Base-by-base conservation (phyloP, 2,329 filamentous ascomycete genomes). In the Penicillium sp. region DNA sequence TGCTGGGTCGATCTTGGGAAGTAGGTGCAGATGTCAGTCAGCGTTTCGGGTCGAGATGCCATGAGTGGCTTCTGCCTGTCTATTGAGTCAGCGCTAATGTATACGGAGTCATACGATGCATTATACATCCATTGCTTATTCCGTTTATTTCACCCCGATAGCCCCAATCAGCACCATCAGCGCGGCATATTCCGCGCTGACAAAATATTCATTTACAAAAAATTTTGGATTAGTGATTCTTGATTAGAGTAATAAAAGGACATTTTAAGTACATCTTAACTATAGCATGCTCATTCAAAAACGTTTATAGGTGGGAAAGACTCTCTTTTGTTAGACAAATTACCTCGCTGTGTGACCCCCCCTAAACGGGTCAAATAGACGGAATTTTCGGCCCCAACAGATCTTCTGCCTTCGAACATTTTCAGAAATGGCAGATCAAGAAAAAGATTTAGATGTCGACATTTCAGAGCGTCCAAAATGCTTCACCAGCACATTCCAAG, bases 401-500 rank as follows among this genome's bases (percentile, higher is more conserved):
- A 14, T 16, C 11, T 28, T 22, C 9, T 14, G 10, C 12, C 9
- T 14, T 5, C 4, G 6, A 53, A 46, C 37, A 40, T 28, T 16
- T 25, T 19, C 14, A 12, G 11, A 41, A 41, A 47, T 50, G 44
- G 19, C 19, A 22, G 56, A 64, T 10, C 55, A 53, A 44, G 63
- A 64, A 40, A 61, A 62, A 25, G 44, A 51, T 12, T 40, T 53
- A 7, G 37, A 49, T 6, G 30, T 53, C 17, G 38, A 30, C 22
- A 30, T 50, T 44, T 28, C 55, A 8, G 36, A 56, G 31, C 58
- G 64, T 25, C 57, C 65, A 7, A 50, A 57, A 46, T 65, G 83
- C 71, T 89, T 89, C 77, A 79, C 72, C 40, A 85, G 78, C 40
- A 86, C 84, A 0, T 53, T 83, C 2, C 83, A 88, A 63, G 86